These are phyloP conservation scores for Trypanosoma boissoni DNA, from an alignment of 208 protist genomes.

Conservation along the genomic window DNA sequence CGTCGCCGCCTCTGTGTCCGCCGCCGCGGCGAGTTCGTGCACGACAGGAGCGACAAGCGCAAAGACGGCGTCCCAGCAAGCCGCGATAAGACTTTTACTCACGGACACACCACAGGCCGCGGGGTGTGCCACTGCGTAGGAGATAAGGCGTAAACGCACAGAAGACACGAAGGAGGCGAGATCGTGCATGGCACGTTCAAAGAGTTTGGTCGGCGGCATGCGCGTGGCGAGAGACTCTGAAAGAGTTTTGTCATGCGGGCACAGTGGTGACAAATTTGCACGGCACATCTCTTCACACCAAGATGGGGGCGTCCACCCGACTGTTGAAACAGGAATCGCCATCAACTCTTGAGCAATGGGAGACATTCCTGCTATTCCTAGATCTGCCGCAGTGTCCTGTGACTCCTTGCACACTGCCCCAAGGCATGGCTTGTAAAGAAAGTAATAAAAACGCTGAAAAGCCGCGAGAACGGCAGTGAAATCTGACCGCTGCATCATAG, in stretches of 20 bases:
- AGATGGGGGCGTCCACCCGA: slow-evolving; percentile 28
- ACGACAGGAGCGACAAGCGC: slow-evolving; percentile 40
- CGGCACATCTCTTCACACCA: slow-evolving; percentile 37
- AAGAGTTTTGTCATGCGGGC: slow-evolving; percentile 19
- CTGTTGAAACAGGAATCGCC: not conserved
- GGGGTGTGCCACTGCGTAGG: slow-evolving; percentile 44
- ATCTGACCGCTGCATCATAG: slow-evolving; percentile 27
- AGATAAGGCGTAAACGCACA: slow-evolving; percentile 59
- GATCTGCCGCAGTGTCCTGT: not conserved
- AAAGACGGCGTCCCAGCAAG: slow-evolving; percentile 52
- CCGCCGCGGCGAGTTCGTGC: slow-evolving; percentile 35
- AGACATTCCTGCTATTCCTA: not conserved
- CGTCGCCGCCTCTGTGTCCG: slow-evolving; percentile 15
- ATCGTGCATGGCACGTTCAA: slow-evolving; percentile 44
- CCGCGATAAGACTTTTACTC: slow-evolving; percentile 27
- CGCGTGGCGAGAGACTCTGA: slow-evolving; percentile 17
- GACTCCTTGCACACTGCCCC: too few species aligned
- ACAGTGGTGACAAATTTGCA: slow-evolving; percentile 14
- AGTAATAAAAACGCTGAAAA: slow-evolving; percentile 60
- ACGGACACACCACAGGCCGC: slow-evolving; percentile 34
- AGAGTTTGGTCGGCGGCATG: slow-evolving; percentile 14
- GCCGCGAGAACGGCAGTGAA: slow-evolving; percentile 33
- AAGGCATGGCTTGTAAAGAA: slow-evolving; percentile 46
- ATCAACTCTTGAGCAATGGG: not conserved
- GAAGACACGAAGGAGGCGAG: slow-evolving; percentile 60